Conservation (phyloP, 2,329 filamentous ascomycete species). For the Cryphonectria radicalis region DNA sequence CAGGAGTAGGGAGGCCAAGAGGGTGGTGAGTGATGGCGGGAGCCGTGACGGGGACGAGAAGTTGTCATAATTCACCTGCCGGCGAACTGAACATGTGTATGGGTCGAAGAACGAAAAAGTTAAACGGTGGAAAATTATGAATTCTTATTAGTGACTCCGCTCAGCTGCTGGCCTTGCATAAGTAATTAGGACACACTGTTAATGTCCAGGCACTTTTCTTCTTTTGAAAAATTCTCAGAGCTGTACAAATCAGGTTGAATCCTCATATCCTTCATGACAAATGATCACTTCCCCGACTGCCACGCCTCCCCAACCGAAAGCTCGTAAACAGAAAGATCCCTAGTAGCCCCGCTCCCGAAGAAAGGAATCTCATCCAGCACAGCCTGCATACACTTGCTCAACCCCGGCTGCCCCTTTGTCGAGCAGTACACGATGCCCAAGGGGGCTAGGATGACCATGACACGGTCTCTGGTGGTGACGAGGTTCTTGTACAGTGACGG, state of each 20-base stretch:
- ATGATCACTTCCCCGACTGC: background rate
- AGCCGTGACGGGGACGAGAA: slow-evolving; percentile 12
- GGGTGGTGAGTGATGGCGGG: background rate
- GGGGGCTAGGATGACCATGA: slow-evolving; percentile 30
- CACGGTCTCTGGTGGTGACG: slow-evolving; percentile 26
- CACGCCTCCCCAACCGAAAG: background rate
- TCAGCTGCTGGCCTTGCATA: background rate
- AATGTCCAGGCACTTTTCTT: background rate
- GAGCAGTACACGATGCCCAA: slow-evolving; percentile 30
- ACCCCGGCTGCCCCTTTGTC: slow-evolving; percentile 19
- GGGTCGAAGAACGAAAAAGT: background rate
- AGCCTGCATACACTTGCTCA: slow-evolving; percentile 28
- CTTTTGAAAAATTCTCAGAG: too few species aligned
- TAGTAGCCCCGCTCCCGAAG: slow-evolving; percentile 17
- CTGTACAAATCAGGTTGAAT: too few species aligned
- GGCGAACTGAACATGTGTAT: background rate
- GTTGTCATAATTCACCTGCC: background rate
- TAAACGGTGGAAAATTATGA: background rate
- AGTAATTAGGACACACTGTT: background rate
- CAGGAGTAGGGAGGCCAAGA: background rate
- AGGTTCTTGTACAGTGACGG: slow-evolving; percentile 30
- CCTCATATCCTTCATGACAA: background rate
- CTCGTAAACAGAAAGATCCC: slow-evolving; percentile 25
- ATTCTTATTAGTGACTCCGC: background rate
- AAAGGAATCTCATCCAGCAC: slow-evolving; percentile 29